These are phyloP conservation scores for Metrosideros polymorpha DNA, from an alignment of 441 rosid genomes.

Conservation along the genomic window DNA sequence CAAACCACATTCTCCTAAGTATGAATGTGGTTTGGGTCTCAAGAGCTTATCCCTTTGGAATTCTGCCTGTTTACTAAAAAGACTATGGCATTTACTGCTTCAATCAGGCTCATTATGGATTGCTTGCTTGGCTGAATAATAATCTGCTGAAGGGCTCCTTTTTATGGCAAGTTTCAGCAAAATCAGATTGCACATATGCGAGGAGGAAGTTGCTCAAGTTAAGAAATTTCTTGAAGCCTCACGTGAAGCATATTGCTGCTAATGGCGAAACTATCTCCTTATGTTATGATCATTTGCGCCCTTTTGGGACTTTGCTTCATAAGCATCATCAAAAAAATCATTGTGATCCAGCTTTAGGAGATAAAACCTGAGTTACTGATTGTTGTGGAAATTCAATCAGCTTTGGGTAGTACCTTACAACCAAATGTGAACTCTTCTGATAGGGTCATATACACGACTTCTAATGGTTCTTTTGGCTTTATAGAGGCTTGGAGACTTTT, in stretches of 20 bases:
- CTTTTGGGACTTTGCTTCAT: too few relatives aligned
- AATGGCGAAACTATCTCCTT: not conserved
- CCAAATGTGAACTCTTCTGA: not conserved
- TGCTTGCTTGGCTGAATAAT: not conserved
- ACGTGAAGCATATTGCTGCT: not conserved
- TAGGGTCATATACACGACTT: not conserved
- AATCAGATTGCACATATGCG: not conserved
- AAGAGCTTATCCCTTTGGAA: not conserved
- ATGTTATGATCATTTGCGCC: not conserved
- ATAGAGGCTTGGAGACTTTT: not conserved
- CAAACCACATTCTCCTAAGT: too few relatives aligned
- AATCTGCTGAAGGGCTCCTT: not conserved
- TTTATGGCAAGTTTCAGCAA: not conserved
- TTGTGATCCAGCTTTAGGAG: not conserved
- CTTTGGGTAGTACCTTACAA: not conserved
- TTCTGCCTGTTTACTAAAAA: not conserved
- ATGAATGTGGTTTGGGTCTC: not conserved
- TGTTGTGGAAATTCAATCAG: not conserved
- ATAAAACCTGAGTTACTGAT: not conserved
- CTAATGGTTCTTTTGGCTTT: not conserved
- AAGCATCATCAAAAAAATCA: not conserved
- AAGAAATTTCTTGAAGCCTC: not conserved
- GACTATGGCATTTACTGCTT: not conserved
- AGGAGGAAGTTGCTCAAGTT: not conserved
- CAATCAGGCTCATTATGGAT: not conserved